Evolutionary conservation across 441 rosid genomes (phyloP), one percentile per base, ranked within the genome.

Genomic region (Corymbia calophylla): DNA sequence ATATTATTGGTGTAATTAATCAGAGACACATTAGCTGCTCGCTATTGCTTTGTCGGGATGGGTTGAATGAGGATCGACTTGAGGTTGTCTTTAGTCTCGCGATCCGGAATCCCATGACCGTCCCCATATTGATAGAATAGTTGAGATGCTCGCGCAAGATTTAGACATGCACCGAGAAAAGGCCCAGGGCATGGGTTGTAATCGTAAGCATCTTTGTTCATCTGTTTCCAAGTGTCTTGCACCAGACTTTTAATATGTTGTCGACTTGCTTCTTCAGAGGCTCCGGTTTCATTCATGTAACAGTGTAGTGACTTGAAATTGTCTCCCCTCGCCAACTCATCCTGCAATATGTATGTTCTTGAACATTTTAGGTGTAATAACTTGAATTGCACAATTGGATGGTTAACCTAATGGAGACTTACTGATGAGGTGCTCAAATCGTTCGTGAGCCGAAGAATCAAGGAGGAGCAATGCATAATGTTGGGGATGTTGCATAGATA

Each of bases 291-390:
- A 17, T 89, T 81, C 92, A 89, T 91, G 70, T 66, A 88, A 53
- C 90, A 91, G 8, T 91, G 89, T 6, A 89, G 25, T 13, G 92
- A 89, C 87, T 91, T 91, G 39, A 87, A 55, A 73, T 62, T 77
- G 39, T 91, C 91, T 11, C 89, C 90, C 64, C 89, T 53, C 9
- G 73, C 87, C 87, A 89, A 53, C n/a, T 87, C 92, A 8, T 70
- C 87, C 91, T 91, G 53, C 73, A 88, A 88, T 19, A 47, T 17
- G 47, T n/a, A n/a, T n/a, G 14, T 53, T 39, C 51, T 44, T 10
- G 21, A 66, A 31, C 39, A 31, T 31, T 44, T 16, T 31, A 31
- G 39, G 39, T 31, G 8, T 16, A 21, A 8, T 7, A 31, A 31
- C 9, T 66, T 31, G 73, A 17, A 32, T 4, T 16, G 23, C 21